Evolutionary conservation across 2,329 filamentous ascomycete genomes (phyloP), one percentile per base, ranked within the genome.

Genomic region (Zasmidium cellare): DNA sequence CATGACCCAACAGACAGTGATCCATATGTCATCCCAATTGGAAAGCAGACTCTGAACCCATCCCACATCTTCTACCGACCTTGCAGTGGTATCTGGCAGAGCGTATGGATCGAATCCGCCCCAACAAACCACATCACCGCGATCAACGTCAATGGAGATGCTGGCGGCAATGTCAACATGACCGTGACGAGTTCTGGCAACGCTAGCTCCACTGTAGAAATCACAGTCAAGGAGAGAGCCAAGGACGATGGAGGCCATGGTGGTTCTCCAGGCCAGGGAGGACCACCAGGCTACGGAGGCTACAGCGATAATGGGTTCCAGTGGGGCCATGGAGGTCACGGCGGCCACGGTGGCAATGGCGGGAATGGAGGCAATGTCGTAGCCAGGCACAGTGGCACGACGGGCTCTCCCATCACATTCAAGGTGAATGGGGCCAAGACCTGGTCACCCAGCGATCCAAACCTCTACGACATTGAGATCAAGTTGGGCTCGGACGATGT

Each of bases 31-130:
- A 86, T 87, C 45, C 87, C 87, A 0, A 80, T 88, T 46, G 87
- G 87, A 47, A 71, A 71, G 58, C 69, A 72, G 60, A 69, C 68
- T 7, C 57, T 71, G 84, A 88, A 82, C 67, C 83, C 84, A 1
- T 84, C 85, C 68, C 84, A 82, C 66, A 90, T 90, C 62, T 90
- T 88, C 71, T 90, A 90, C 70, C 84, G 83, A 0, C 84, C 88
- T 0, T 90, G 87, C 73, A 87, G 85, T 45, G 88, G 88, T 9
- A 90, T 91, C 62, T 91, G 88, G 88, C 87, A 90, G 67, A 82
- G 81, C n/a, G 87, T 90, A 0, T 91, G 87, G 87, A 75, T 91
- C 3, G 84, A 87, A 68, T 78, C 82, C n/a, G 85, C 82, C 0
- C 84, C 87, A 0, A 61, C 73, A 0, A 79, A 82, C 51, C 76